Percentiles rank a stretch among this genome's conserved stretches.
phyloP scores from a whole-genome alignment of 225 moss, liverwort and hornwort species.

The Bryoerythrophyllum caledonicum region DNA sequence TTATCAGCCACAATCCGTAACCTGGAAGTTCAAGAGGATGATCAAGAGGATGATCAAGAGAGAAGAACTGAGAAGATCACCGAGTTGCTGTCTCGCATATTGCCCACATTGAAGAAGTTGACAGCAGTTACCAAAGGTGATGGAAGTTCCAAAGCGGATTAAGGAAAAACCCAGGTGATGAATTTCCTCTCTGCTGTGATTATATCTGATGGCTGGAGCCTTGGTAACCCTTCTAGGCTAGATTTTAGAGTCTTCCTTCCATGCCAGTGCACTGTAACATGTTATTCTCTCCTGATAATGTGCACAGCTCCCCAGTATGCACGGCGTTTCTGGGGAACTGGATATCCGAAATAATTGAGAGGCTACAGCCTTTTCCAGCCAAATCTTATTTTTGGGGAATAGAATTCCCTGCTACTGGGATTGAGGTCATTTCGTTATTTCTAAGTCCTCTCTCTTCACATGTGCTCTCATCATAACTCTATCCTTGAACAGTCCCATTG shows the following conservation, averaged over 20 bases:
- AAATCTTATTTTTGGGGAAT: background rate
- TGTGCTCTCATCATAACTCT: background rate
- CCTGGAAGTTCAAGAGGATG: conserved; percentile 27
- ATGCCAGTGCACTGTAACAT: background rate
- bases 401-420: background rate
- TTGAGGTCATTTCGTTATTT: background rate
- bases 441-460: background rate
- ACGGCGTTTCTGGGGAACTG: background rate
- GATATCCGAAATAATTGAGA: background rate
- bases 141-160: conserved; percentile 74
- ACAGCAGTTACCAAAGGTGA: conserved; percentile 60
- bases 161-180: conserved; percentile 29
- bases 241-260: background rate
- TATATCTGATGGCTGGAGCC: background rate
- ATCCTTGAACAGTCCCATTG: conserved; percentile 1
- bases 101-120: conserved; percentile 67
- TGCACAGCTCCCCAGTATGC: background rate
- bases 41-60: conserved; percentile 19
- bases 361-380: background rate
- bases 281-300: background rate
- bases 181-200: conserved; percentile 14
- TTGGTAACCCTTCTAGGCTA: background rate
- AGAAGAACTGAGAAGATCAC: conserved; percentile 54
- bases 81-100: conserved; percentile 58
- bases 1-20: conserved; percentile 41